Base-by-base conservation (phyloP, 352 stramenopile genomes). In the Globisporangium lucens region DNA sequence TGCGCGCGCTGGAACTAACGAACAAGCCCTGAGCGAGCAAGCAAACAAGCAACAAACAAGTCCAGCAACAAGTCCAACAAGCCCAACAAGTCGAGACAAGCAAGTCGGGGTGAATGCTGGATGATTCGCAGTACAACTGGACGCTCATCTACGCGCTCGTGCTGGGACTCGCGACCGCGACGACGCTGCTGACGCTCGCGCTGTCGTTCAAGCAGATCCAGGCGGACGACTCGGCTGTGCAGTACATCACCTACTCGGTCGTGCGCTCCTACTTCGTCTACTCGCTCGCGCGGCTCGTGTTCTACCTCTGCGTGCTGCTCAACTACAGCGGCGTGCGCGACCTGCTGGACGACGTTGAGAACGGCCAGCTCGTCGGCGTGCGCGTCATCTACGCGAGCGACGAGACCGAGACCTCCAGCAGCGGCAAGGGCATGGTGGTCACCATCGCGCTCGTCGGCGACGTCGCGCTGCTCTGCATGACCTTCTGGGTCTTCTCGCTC, bases 171-270 rank as follows among this genome's bases (percentile, higher is more conserved):
- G 79, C 80, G 41, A 84, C 76, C 41, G 41, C 74, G 56, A 66
- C 74, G 36, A 83, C 81, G 56, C 65, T 77, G 47, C 66, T 63
- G 29, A 83, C 81, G 65, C 73, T 92, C 58, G 57, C 89, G 66
- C 69, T 90, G 15, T 82, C 84, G 29, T 92, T 92, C 75, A 81
- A 87, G 61, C 68, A 84, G 55, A 80, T 83, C 47, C 78, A 90
- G 22, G 71, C 82, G 22, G 46, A 66, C 53, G 75, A 84, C 35
- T 90, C 82, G 53, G 82, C 84, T 24, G 82, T 89, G 65, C 84
- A 92, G 70, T 90, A 82, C 65, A 76, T 90, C 67, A 85, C 79
- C 36, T 83, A 87, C 67, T 84, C 84, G 71, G 72, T 92, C 5
- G 86, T 80, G 46, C 72, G 81, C n/a, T 61, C 80, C 53, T 85